Percentiles rank a stretch among this genome's conserved stretches.
Evolutionary conservation across 2,329 filamentous ascomycete species (phyloP).

Genomic region (Aspergillus floridensis): DNA sequence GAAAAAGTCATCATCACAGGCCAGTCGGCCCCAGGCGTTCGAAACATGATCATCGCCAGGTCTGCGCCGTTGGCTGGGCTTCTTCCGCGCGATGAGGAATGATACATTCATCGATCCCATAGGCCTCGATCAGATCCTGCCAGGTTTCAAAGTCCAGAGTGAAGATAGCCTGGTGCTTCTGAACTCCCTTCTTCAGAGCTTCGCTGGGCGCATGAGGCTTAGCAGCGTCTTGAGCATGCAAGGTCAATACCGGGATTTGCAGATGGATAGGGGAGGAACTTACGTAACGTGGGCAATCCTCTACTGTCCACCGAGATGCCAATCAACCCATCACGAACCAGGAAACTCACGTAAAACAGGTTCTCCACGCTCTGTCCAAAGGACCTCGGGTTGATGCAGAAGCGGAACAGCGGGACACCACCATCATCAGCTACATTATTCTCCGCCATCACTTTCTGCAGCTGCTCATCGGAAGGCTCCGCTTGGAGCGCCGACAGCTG

Average conservation of each 20-base stretch:
- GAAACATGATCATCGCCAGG: conserved; percentile 61
- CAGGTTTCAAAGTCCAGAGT: conserved; percentile 83
- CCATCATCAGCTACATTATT: conserved; percentile 65
- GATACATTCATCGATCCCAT: conserved; percentile 73
- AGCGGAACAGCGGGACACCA: conserved; percentile 77
- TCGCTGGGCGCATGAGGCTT: conserved; percentile 49
- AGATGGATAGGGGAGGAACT: conserved; percentile 37
- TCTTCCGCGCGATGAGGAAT: conserved; percentile 77
- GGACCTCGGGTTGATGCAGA: conserved; percentile 83
- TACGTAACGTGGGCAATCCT: conserved; percentile 76
- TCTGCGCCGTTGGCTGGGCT: conserved; percentile 50
- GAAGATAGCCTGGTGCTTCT: conserved; percentile 82
- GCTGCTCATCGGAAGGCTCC: conserved; percentile 39
- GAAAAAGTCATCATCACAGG: background rate
- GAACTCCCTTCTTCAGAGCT: conserved; percentile 52
- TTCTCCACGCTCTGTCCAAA: conserved; percentile 97
- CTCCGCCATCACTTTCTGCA: conserved; percentile 58
- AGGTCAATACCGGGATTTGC: conserved; percentile 6
- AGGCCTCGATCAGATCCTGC: conserved; percentile 72
- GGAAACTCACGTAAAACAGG: conserved; percentile 91
- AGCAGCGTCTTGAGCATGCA: conserved; percentile 39
- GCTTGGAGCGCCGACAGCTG: conserved; percentile 35
- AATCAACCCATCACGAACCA: conserved; percentile 81
- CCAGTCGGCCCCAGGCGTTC: background rate
- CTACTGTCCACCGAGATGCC: conserved; percentile 71